Conservation (phyloP, 805 yeast genomes). For the Kodamaea lidongshanica region DNA sequence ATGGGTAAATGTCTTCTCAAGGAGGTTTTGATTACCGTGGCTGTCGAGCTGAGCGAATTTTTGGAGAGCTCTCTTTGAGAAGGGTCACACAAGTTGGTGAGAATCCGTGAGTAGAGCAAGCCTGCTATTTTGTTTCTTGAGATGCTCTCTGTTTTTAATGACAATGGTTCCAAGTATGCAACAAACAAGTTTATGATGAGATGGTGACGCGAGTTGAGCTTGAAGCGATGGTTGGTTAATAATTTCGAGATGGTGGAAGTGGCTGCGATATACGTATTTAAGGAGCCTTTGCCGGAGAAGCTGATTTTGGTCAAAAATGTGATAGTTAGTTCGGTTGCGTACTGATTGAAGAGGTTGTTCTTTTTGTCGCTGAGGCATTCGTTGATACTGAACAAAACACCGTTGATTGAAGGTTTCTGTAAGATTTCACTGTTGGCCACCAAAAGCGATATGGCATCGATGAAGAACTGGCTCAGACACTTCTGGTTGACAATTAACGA, state of each 20-base stretch:
- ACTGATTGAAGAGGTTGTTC: constrained; percentile 59
- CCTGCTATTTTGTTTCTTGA: constrained; percentile 34
- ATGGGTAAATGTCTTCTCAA: constrained; percentile 60
- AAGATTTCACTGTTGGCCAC: too few relatives aligned
- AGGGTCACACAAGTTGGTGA: constrained; percentile 73
- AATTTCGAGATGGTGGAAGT: constrained; percentile 53
- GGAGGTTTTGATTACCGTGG: constrained; percentile 50
- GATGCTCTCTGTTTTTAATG: constrained; percentile 18
- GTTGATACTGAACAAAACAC: too few relatives aligned
- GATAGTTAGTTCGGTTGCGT: constrained; percentile 52
- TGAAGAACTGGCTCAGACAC: too few relatives aligned
- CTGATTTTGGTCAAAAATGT: constrained; percentile 29
- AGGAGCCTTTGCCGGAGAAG: constrained; percentile 9
- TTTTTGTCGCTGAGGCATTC: constrained; percentile 41
- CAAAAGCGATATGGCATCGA: too few relatives aligned
- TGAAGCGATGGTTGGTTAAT: constrained; percentile 60
- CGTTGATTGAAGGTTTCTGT: too few relatives aligned
- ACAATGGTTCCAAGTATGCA: constrained; percentile 44
- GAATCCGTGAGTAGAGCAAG: constrained; percentile 47
- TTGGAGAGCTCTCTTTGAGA: constrained; percentile 24
- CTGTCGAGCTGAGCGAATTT: constrained; percentile 46
- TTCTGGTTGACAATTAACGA: too few relatives aligned
- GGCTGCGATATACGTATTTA: constrained; percentile 30
- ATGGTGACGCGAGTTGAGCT: constrained; percentile 70
- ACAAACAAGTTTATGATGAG: constrained; percentile 46